Evolutionary conservation across 768 basidiomycete genomes (phyloP).

Genomic region (Chiua virens): DNA sequence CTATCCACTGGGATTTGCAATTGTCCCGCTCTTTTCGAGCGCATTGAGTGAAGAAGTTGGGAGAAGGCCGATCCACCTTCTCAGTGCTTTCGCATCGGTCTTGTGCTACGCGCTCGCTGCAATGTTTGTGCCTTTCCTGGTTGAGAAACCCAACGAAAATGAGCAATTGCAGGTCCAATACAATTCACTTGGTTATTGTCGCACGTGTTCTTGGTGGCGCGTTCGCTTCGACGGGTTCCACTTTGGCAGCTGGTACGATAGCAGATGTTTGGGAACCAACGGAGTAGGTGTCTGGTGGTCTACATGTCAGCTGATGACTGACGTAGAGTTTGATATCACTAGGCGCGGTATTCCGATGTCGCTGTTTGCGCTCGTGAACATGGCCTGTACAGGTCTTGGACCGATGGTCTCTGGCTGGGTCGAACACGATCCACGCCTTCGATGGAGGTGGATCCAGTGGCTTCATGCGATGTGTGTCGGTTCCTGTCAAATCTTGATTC

Average conservation of each 20-base stretch:
- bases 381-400: slow-evolving; percentile 64
- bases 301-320: neutral
- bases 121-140: slow-evolving; percentile 13
- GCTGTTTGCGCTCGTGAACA: slow-evolving; percentile 59
- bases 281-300: slow-evolving; percentile 43
- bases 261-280: slow-evolving; percentile 64
- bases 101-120: slow-evolving; percentile 41
- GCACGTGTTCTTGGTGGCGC: slow-evolving; percentile 63
- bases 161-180: slow-evolving; percentile 30
- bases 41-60: slow-evolving; percentile 74
- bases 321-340: neutral
- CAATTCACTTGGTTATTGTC: slow-evolving; percentile 57
- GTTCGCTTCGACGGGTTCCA: slow-evolving; percentile 63
- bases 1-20: slow-evolving; percentile 59
- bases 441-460: slow-evolving; percentile 87
- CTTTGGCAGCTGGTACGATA: slow-evolving; percentile 70
- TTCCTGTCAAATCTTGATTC: neutral
- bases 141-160: neutral
- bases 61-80: slow-evolving; percentile 56
- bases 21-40: slow-evolving; percentile 62
- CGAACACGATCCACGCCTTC: slow-evolving; percentile 54
- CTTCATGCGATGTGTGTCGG: slow-evolving; percentile 61
- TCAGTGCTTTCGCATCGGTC: slow-evolving; percentile 44
- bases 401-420: slow-evolving; percentile 66
- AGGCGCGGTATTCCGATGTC: slow-evolving; percentile 79